phyloP scores from a whole-genome alignment of 2,329 filamentous ascomycete species.

The Xylariaceae sp. region DNA sequence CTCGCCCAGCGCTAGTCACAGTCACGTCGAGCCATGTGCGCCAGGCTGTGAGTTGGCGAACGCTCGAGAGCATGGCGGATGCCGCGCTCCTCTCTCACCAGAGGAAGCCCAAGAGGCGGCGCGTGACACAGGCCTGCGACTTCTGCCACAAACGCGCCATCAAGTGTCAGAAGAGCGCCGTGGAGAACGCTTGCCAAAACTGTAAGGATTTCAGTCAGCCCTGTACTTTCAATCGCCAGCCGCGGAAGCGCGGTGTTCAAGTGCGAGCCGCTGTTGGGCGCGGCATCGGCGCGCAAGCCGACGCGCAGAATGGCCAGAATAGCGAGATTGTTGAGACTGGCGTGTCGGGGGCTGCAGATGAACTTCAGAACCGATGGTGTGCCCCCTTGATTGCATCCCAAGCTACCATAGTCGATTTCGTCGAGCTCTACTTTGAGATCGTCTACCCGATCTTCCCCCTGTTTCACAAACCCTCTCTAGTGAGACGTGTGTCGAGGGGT shows the following conservation, averaged over 20 bases:
- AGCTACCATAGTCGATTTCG: constrained; percentile 5
- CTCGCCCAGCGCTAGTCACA: too few species aligned
- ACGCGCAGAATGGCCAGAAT: background rate
- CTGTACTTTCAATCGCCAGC: constrained; percentile 5
- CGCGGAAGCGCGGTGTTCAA: constrained; percentile 2
- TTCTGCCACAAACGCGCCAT: constrained; percentile 7
- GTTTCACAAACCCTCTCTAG: constrained; percentile 3
- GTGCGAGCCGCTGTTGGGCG: background rate
- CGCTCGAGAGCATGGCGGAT: too few species aligned
- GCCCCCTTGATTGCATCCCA: background rate
- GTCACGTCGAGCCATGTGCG: too few species aligned
- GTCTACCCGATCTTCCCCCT: constrained; percentile 7
- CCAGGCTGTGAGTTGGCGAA: too few species aligned
- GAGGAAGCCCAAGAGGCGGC: constrained; percentile 4
- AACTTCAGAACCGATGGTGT: background rate
- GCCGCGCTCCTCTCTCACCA: background rate
- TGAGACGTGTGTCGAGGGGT: constrained; percentile 4
- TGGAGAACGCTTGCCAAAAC: constrained; percentile 3
- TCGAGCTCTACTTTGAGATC: constrained; percentile 10
- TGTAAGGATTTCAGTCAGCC: constrained; percentile 5
- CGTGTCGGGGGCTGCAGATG: background rate
- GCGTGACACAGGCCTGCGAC: constrained; percentile 8
- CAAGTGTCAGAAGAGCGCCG: constrained; percentile 4
- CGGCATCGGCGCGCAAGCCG: background rate
- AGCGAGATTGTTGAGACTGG: background rate